Evolutionary conservation across 2,329 filamentous ascomycete genomes (phyloP), one percentile per base, ranked within the genome.

Genomic region (Apiospora pterosperma): DNA sequence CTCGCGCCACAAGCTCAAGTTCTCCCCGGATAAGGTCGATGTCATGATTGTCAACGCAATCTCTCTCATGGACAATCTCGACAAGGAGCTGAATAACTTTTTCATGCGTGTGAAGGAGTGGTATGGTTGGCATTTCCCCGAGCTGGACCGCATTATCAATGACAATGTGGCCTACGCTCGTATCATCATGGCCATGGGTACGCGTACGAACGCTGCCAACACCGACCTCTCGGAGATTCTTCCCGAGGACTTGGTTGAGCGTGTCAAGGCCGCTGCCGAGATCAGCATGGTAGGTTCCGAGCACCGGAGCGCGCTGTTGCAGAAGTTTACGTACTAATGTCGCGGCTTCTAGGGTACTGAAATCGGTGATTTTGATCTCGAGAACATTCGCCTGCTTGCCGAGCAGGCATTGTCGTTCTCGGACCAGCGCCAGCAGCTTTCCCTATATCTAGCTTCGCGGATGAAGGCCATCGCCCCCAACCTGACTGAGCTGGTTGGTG

Each of bases 91-190:
- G 69, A 99, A 99, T 84, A 96, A 92, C 72, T 98, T 97, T 76
- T 95, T 96, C 69, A 99, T 99, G 96, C 88, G 96, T 78, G 93
- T 97, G 67, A 98, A 98, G 88, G 96, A 99, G 80, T 99, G 96
- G 96, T 99, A 99, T 77, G 96, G 96, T 74, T 99, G 96, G 96
- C 96, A 98, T 81, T 99, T 98, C 84, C 96, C 96, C 44, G 96
- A 99, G 83, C 89, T 99, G 86, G 94, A 92, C 75, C 95, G 94
- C 82, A 97, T 98, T 75, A 86, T 97, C 71, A 96, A 96, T 79
- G 96, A 99, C 85, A 99, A 99, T 81, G 83, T 97, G 68, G 94
- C 94, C 69, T 99, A 97, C 77, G 90, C 94, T 66, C 90, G 90
- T 70, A 90, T 99, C 65, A 93, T 99, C 65, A 82, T 97, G 61